Percentiles rank a stretch among this genome's conserved stretches.
Evolutionary conservation across 257 asterid genomes (phyloP).

Genomic region (Nemophila menziesii): DNA sequence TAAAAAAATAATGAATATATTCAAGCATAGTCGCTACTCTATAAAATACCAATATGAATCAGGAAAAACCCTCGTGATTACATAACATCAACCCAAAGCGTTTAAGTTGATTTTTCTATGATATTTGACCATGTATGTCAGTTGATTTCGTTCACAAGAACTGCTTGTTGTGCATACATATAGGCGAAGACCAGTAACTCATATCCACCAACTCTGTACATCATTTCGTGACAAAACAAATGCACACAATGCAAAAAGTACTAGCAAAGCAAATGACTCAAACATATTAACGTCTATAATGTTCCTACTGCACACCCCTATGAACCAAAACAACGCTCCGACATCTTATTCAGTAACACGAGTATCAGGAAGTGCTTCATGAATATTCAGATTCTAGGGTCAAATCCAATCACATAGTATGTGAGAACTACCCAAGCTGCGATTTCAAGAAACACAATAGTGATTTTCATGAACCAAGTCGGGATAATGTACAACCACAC

Average conservation of each 20-base stretch:
- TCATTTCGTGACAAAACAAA: conserved; percentile 51
- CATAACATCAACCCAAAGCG: conserved; percentile 28
- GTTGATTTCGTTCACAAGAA: conserved; percentile 66
- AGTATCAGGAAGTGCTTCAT: conserved; percentile 43
- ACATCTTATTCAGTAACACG: conserved; percentile 37
- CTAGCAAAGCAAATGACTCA: conserved; percentile 43
- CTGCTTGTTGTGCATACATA: conserved; percentile 75
- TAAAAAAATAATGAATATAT: conserved; percentile 22
- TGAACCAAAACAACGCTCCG: conserved; percentile 44
- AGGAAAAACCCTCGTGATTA: conserved; percentile 28
- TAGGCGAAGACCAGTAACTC: conserved; percentile 75
- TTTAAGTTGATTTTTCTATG: conserved; percentile 11
- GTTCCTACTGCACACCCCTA: conserved; percentile 51
- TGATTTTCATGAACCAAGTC: conserved; percentile 54
- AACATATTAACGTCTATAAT: conserved; percentile 53
- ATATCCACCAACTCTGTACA: conserved; percentile 53
- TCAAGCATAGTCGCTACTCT: conserved; percentile 33
- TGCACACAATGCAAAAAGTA: conserved; percentile 48
- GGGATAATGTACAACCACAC: conserved; percentile 74
- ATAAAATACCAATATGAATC: conserved; percentile 32
- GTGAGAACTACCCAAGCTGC: conserved; percentile 36
- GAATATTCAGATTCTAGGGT: conserved; percentile 40
- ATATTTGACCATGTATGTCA: conserved; percentile 74
- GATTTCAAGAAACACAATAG: conserved; percentile 42
- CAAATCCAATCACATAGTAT: conserved; percentile 50